Conservation (phyloP, 139 green algal genomes). For the Bryopsis sp. region DNA sequence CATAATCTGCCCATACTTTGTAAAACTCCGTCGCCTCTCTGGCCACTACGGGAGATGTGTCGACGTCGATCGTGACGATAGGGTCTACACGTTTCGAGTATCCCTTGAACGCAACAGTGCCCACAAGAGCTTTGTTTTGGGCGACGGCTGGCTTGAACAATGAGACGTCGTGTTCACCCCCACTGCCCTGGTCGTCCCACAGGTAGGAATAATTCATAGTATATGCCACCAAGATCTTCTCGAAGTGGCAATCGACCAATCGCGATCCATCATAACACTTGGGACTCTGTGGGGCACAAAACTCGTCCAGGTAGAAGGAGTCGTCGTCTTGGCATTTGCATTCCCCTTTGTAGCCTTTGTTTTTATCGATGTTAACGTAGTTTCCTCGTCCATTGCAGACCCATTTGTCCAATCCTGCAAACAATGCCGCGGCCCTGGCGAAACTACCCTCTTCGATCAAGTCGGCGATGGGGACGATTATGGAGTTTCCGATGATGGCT, state of each 20-base stretch:
- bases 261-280: neutral
- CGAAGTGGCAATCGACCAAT: neutral
- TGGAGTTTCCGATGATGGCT: slow-evolving; percentile 4
- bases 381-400: slow-evolving; percentile 1
- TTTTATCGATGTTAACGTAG: neutral
- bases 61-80: too few relatives aligned
- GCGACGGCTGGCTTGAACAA: too few relatives aligned
- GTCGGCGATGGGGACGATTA: neutral
- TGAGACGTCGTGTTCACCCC: too few relatives aligned
- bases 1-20: too few relatives aligned
- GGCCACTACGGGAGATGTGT: too few relatives aligned
- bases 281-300: neutral
- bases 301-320: neutral
- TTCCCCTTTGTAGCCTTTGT: neutral
- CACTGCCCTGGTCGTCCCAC: too few relatives aligned
- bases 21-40: too few relatives aligned
- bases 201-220: too few relatives aligned
- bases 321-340: neutral
- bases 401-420: neutral
- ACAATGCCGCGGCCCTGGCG: neutral
- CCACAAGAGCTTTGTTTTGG: too few relatives aligned
- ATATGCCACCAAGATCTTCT: neutral
- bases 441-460: too few relatives aligned
- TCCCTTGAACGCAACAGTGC: too few relatives aligned
- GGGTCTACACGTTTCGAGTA: too few relatives aligned